Evolutionary conservation across 2,329 filamentous ascomycete species (phyloP), one percentile per base, ranked within the genome.

Genomic region (Aureobasidium uvarum): DNA sequence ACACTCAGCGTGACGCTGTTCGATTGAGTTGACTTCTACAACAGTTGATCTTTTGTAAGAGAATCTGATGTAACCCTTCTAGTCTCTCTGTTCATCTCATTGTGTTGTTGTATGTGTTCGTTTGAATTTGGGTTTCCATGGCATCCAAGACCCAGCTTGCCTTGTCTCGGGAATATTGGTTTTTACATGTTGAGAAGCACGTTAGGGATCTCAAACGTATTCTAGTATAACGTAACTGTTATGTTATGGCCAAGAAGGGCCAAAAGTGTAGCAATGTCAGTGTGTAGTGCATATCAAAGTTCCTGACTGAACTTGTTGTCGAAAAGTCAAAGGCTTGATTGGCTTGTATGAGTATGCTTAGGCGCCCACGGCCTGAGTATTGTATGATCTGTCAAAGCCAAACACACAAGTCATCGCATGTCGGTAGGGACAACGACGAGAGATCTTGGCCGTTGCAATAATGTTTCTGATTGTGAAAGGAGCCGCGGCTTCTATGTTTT

Each of bases 111-210:
- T 36, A 13, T 36, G 33, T 36, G 7, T 28, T 14, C 3, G 33
- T 31, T 31, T 18, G 38, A 25, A 2, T n/a, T 23, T 11, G 7
- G n/a, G n/a, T 38, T 36, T 20, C 16, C n/a, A 43, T 31, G 54
- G 54, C 38, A 23, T 23, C 14, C 14, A 16, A 23, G 38, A 18
- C 36, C 18, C 18, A n/a, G 2, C 10, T 36, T n/a, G 16, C 18
- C 13, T 16, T 55, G 52, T 55, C 52, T 55, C 14, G 36, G 13
- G 52, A 55, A 8, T 43, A 58, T 58, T 33, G 54, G n/a, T 14
- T 31, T 31, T 1, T 46, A 18, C 7, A 31, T 58, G 31, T 45
- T n/a, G 54, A 43, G n/a, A 52, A 36, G 18, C 50, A 52, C 31
- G 31, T 52, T 52, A 23, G 18, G 11, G 16, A 5, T 16, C 10